Evolutionary conservation across 1,284 basidiomycete genomes (phyloP), one percentile per base, ranked within the genome.

Genomic region (Trichosporon asahii): DNA sequence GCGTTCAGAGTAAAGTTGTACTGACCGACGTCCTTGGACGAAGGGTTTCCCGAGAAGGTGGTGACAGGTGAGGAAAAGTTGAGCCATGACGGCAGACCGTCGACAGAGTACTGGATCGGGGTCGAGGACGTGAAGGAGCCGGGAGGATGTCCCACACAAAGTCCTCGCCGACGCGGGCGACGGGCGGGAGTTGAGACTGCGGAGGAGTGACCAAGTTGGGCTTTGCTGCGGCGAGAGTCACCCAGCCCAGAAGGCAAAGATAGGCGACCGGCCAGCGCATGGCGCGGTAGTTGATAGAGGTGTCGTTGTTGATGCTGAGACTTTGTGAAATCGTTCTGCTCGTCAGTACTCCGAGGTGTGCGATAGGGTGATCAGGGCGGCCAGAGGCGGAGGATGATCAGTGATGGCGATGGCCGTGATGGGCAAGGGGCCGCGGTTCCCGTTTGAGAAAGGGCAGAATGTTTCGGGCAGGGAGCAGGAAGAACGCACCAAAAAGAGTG

Each of bases 81-180:
- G 46, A 88, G 79, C 87, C 87, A 88, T 11, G 75, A 33, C 0
- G 87, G 87, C 11, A 88, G 77, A 5, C 76, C 72, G 0, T 81
- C 80, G 5, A 83, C 81, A 4, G 83, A 80, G 27, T 80, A 81
- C 72, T 71, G 80, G 80, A 74, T 78, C 80, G 70, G 83, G 74
- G 65, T 66, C 67, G 15, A 73, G 68, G 27, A 80, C 67, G 83
- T 73, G 75, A 84, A 85, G 1, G 84, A 80, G 29, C 74, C 76
- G 82, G 79, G 23, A 84, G 76, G 37, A 84, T 75, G 29, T 76
- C 76, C 72, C 84, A 86, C 40, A 76, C 71, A 75, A 80, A 86
- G 15, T 72, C 69, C 29, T 73, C 21, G 61, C 77, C 76, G 60
- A 83, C 75, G 55, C 85, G 81, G 0, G 83, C 85, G 40, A 86